phyloP scores from a whole-genome alignment of 257 asterid genomes.

The Sherardia arvensis region DNA sequence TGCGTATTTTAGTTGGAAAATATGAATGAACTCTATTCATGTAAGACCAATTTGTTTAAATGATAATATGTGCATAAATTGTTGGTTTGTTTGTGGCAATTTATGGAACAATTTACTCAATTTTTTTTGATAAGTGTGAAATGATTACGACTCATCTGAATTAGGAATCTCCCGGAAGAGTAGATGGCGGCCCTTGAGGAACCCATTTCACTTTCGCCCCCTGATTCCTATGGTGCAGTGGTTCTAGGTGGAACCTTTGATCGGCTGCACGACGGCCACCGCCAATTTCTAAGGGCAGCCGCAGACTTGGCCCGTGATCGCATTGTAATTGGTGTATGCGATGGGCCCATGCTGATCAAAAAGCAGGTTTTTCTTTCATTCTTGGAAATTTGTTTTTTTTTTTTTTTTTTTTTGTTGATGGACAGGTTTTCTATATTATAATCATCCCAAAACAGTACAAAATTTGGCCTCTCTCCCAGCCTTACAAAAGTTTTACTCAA shows the following conservation, averaged over 20 bases:
- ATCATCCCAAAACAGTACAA: too few relatives aligned
- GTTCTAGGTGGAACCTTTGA: conserved; percentile 97
- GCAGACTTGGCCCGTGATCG: conserved; percentile 54
- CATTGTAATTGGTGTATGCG: conserved; percentile 81
- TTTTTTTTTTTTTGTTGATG: too few relatives aligned
- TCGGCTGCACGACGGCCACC: conserved; percentile 91
- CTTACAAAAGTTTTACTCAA: too few relatives aligned
- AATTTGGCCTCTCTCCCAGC: too few relatives aligned
- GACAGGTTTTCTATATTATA: too few relatives aligned
- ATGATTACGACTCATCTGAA: neutral
- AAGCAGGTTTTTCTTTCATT: conserved; percentile 42
- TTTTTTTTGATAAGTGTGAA: too few relatives aligned
- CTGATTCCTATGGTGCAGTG: conserved; percentile 57
- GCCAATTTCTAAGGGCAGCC: conserved; percentile 87
- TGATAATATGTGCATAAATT: neutral
- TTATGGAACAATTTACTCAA: neutral
- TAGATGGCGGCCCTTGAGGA: conserved; percentile 34
- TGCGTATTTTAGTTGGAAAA: too few relatives aligned
- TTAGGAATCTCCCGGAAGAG: neutral
- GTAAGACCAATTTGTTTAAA: neutral
- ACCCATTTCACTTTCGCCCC: conserved; percentile 29
- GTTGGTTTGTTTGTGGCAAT: neutral
- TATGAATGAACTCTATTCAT: too few relatives aligned
- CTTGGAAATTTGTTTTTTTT: too few relatives aligned
- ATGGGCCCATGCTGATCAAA: conserved; percentile 76